A percentile compares a stretch with the other conserved stretches of the same genome.
Evolutionary conservation across 2,329 filamentous ascomycete species (phyloP).

Genomic region (Pseudodiploospora longispora): DNA sequence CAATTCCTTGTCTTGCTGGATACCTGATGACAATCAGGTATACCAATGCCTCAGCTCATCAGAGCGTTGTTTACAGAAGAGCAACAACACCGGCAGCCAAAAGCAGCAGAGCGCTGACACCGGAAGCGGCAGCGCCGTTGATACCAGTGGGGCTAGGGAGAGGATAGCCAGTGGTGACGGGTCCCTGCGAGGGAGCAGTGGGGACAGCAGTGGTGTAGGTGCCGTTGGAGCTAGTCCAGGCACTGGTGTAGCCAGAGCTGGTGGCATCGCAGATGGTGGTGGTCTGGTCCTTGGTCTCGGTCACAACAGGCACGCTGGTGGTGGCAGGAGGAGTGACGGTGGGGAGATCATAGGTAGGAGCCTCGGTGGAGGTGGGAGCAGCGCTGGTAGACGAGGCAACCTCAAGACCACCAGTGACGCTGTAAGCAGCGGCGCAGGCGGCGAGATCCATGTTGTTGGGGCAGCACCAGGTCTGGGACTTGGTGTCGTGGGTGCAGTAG

Average conservation of each 20-base stretch:
- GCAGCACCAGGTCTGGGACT: constrained; percentile 51
- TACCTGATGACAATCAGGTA: constrained; percentile 2
- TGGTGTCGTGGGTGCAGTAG: constrained; percentile 51
- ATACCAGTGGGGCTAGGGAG: constrained; percentile 14
- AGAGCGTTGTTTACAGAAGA: constrained; percentile 24
- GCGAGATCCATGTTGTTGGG: constrained; percentile 45
- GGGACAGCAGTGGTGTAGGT: constrained; percentile 18
- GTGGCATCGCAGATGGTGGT: constrained; percentile 18
- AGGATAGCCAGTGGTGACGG: constrained; percentile 9
- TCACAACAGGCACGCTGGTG: constrained; percentile 9
- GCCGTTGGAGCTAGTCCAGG: constrained; percentile 24
- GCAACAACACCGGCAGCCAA: constrained; percentile 27
- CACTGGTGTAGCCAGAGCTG: constrained; percentile 19
- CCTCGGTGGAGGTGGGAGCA: constrained; percentile 20
- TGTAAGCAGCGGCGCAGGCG: constrained; percentile 46
- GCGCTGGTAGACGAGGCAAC: constrained; percentile 25
- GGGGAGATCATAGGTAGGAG: constrained; percentile 12
- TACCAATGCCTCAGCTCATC: constrained; percentile 17
- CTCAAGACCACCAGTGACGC: constrained; percentile 38
- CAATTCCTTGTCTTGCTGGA: constrained; percentile 8
- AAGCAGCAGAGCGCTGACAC: constrained; percentile 29
- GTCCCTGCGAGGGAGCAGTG: constrained; percentile 4
- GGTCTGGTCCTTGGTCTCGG: constrained; percentile 15
- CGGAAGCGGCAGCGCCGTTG: constrained; percentile 22
- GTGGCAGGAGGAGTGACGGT: constrained; percentile 14